phyloP scores from a whole-genome alignment of 108 stramenopile species.

The Nannochloropsis gaditana region DNA sequence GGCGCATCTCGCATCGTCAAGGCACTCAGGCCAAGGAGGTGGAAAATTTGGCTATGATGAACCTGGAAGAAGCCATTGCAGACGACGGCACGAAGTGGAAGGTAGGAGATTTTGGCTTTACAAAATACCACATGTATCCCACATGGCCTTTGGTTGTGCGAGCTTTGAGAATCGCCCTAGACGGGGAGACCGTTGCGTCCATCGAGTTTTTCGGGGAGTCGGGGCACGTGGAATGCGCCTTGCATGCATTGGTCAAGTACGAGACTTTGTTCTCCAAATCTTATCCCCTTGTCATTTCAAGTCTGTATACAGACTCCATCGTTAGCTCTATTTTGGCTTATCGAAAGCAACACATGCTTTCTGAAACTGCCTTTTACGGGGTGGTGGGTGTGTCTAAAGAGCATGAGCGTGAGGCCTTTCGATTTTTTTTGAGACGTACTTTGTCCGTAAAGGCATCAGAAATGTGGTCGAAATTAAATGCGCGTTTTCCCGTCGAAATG shows the following conservation, averaged over 20 bases:
- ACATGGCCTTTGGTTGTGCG: not conserved
- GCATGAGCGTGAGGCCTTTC: not conserved
- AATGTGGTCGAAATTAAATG: not conserved
- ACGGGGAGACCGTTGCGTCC: not conserved
- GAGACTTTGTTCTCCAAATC: not conserved
- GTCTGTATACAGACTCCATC: not conserved
- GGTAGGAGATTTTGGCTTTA: not conserved
- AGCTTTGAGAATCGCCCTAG: not conserved
- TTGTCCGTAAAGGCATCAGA: not conserved
- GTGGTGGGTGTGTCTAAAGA: not conserved
- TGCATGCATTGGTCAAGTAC: not conserved
- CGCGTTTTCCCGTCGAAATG: not conserved
- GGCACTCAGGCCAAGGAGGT: not conserved
- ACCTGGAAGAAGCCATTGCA: not conserved
- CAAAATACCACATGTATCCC: not conserved
- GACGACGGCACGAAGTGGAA: conserved; percentile 2
- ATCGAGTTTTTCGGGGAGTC: not conserved
- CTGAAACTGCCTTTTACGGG: not conserved
- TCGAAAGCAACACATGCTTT: not conserved
- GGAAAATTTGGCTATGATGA: not conserved
- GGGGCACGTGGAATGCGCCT: not conserved
- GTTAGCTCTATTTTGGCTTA: not conserved
- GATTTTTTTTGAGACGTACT: not conserved
- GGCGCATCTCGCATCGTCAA: not conserved
- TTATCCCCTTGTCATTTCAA: not conserved